Percentiles rank a stretch among this genome's conserved stretches.
Conservation (phyloP, 345 rosid species). For the Dipteronia dyeriana region DNA sequence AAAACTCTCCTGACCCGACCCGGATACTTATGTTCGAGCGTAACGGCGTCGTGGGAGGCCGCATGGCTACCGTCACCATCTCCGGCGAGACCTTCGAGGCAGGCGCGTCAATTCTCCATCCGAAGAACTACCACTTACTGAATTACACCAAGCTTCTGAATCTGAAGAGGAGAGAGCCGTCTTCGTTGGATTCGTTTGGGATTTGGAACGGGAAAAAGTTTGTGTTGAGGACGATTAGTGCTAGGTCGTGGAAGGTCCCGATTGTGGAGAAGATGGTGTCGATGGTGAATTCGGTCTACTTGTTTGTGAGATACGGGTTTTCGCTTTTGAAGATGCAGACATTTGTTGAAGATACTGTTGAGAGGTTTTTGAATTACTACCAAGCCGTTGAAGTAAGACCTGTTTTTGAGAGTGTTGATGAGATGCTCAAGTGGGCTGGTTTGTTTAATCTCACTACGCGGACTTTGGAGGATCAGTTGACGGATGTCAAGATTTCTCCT, state of each 20-base stretch:
- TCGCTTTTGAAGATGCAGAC: conserved; percentile 70
- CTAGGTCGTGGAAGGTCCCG: conserved; percentile 34
- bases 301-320: conserved; percentile 73
- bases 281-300: conserved; percentile 48
- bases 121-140: conserved; percentile 73
- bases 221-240: conserved; percentile 54
- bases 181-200: conserved; percentile 52
- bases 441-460: conserved; percentile 67
- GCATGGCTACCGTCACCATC: conserved; percentile 71
- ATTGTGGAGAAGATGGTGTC: conserved; percentile 59
- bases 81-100: conserved; percentile 79
- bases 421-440: conserved; percentile 89
- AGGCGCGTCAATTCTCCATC: conserved; percentile 90
- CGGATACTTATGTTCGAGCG: conserved; percentile 68
- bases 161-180: conserved; percentile 46
- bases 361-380: conserved; percentile 76
- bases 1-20: conserved; percentile 36
- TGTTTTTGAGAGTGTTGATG: conserved; percentile 71
- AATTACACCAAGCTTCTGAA: conserved; percentile 56
- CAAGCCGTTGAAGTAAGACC: conserved; percentile 66
- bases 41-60: conserved; percentile 73
- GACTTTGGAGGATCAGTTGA: conserved; percentile 60
- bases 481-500: conserved; percentile 50
- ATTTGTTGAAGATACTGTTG: conserved; percentile 64
- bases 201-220: conserved; percentile 82